phyloP scores from a whole-genome alignment of 2,329 filamentous ascomycete genomes.

The Pyrenophora graminea region DNA sequence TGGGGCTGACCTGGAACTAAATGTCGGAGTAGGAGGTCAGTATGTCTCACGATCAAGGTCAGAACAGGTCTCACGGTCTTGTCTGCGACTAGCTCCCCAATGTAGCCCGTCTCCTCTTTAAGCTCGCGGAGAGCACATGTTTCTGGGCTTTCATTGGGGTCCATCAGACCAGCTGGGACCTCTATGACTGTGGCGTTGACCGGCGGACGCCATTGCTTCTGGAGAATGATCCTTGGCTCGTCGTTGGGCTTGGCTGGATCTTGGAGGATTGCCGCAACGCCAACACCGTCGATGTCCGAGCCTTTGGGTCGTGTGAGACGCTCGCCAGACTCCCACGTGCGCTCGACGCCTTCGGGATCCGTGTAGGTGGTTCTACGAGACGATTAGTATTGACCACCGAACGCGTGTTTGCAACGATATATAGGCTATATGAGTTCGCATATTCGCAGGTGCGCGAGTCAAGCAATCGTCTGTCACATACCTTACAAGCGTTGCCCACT shows the following conservation, averaged over 20 bases:
- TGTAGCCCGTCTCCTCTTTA: conserved; percentile 67
- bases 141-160: conserved; percentile 62
- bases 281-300: conserved; percentile 71
- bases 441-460: not conserved
- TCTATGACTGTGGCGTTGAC: conserved; percentile 65
- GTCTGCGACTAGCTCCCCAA: conserved; percentile 51
- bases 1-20: conserved; percentile 44
- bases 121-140: conserved; percentile 64
- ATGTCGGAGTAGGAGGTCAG: not conserved
- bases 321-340: conserved; percentile 74
- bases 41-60: not conserved
- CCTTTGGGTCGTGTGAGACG: conserved; percentile 67
- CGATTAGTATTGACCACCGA: conserved; percentile 4
- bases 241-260: conserved; percentile 36
- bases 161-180: conserved; percentile 65
- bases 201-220: conserved; percentile 63
- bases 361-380: conserved; percentile 56
- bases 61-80: conserved; percentile 11
- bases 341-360: conserved; percentile 62
- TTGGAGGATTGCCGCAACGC: conserved; percentile 69
- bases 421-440: not conserved
- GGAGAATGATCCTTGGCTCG: conserved; percentile 44
- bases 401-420: too few relatives aligned
- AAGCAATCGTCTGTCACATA: conserved; percentile 21
- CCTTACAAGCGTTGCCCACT: conserved; percentile 49